Evolutionary conservation across 2,329 filamentous ascomycete species (phyloP), one percentile per base, ranked within the genome.

Genomic region (Cryphonectria radicalis): DNA sequence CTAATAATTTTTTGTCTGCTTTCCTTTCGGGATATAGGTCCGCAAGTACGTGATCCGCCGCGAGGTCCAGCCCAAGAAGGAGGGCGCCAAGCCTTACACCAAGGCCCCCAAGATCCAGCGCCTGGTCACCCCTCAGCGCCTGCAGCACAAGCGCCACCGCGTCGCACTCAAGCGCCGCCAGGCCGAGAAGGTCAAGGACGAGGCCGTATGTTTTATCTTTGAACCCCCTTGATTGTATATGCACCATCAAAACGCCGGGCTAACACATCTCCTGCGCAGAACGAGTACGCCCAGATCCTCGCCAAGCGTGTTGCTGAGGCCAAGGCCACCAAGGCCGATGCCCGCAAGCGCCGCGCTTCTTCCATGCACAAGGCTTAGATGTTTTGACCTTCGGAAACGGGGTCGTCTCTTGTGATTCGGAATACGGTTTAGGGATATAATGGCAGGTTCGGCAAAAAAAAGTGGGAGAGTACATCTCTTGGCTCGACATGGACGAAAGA

Each of bases 21-120:
- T 84, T 82, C 77, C 76, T 71, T 70, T 76, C 78, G 77, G 75
- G 77, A 79, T 80, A 79, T 88, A 95, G 93, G 93, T 96, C 87
- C 95, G 96, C 90, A 98, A 98, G 90, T 99, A 97, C 89, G 96
- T 99, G 86, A 98, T 99, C 82, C 96, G 96, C 85, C 96, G 96
- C 85, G 96, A 98, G 86, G 91, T 99, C 81, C 91, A 94, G 88
- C 93, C 94, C 84, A 97, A 97, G 92, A 93, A 92, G 83, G 96
- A 98, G 90, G 95, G 94, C 87, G 97, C 96, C 89, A 92, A 93
- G 88, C 87, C 95, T 80, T 98, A 98, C 92, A 98, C 95, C 92
- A 99, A 99, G 93, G 96, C 96, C 81, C 96, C 96, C 86, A 97
- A 95, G 91, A 99, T 99, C 88, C 96, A 99, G 92, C 94, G 96